A percentile compares a stretch with the other conserved stretches of the same genome.
Conservation (phyloP, 345 rosid genomes). For the Moricandia moricandioides region DNA sequence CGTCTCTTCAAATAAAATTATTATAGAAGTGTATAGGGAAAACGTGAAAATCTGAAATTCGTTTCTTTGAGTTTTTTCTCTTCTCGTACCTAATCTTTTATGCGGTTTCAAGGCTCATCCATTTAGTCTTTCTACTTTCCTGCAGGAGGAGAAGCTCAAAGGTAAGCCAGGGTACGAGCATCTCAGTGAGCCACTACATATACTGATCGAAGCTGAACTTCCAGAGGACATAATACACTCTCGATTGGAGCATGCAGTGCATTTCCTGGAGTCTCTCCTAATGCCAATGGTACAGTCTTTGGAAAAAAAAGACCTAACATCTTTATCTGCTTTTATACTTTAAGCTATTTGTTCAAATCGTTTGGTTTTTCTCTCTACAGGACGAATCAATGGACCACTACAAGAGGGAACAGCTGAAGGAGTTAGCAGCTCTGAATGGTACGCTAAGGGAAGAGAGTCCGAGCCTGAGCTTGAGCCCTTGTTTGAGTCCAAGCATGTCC, state of each 20-base stretch:
- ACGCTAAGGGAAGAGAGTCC: constrained; percentile 89
- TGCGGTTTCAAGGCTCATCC: constrained; percentile 6
- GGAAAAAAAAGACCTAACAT: neutral
- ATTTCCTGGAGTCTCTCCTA: constrained; percentile 68
- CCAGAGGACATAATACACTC: constrained; percentile 74
- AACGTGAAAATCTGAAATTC: neutral
- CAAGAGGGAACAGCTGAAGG: constrained; percentile 88
- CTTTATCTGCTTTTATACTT: neutral
- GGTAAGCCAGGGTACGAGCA: constrained; percentile 96
- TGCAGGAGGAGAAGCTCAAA: constrained; percentile 83
- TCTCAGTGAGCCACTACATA: constrained; percentile 81
- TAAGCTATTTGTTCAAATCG: neutral
- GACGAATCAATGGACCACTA: constrained; percentile 90
- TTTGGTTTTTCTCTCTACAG: constrained; percentile 35
- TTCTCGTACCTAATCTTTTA: neutral
- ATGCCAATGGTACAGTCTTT: constrained; percentile 71
- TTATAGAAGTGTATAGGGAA: neutral
- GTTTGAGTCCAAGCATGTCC: constrained; percentile 89
- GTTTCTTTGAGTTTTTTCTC: neutral
- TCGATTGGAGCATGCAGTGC: constrained; percentile 67
- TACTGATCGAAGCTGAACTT: constrained; percentile 89
- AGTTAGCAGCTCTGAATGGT: constrained; percentile 79
- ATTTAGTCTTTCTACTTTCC: neutral
- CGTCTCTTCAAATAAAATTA: neutral
- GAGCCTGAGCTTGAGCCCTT: constrained; percentile 81